phyloP scores from a whole-genome alignment of 805 yeast species.

The Teunomyces barrocoloradensis region DNA sequence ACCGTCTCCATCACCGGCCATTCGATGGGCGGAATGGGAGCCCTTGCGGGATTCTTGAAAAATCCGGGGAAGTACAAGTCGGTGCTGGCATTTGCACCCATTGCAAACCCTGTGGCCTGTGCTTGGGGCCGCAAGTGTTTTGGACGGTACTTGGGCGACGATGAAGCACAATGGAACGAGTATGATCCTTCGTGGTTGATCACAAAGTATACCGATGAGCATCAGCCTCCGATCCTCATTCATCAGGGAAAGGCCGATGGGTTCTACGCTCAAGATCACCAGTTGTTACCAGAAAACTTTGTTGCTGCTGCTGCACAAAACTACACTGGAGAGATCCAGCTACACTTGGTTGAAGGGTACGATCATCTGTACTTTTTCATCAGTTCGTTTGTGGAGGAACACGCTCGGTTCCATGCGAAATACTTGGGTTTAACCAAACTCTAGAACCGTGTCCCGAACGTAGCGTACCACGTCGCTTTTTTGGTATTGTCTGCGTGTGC shows the following conservation, averaged over 20 bases:
- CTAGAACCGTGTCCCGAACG: constrained; percentile 50
- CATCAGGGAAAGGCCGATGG: constrained; percentile 81
- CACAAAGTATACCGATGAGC: constrained; percentile 43
- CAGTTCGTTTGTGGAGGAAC: constrained; percentile 74
- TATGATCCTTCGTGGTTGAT: constrained; percentile 86
- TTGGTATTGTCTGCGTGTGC: constrained; percentile 50
- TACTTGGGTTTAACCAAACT: constrained; percentile 37
- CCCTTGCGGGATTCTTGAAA: constrained; percentile 62
- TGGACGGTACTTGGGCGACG: constrained; percentile 67
- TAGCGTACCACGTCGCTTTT: constrained; percentile 56
- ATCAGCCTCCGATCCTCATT: constrained; percentile 61
- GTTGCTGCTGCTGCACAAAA: constrained; percentile 56
- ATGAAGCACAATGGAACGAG: constrained; percentile 59
- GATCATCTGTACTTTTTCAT: constrained; percentile 92
- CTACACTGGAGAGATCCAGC: constrained; percentile 58
- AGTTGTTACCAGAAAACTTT: constrained; percentile 74
- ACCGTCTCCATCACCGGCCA: constrained; percentile 86
- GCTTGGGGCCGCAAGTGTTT: constrained; percentile 92
- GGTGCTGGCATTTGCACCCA: constrained; percentile 89
- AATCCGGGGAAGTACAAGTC: constrained; percentile 73
- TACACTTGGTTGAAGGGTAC: constrained; percentile 71
- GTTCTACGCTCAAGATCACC: constrained; percentile 58
- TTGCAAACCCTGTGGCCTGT: constrained; percentile 69
- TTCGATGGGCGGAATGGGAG: constrained; percentile 98
- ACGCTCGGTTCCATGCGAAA: constrained; percentile 84